Base-by-base conservation (phyloP, 441 rosid genomes). In the Kokia cookei region DNA sequence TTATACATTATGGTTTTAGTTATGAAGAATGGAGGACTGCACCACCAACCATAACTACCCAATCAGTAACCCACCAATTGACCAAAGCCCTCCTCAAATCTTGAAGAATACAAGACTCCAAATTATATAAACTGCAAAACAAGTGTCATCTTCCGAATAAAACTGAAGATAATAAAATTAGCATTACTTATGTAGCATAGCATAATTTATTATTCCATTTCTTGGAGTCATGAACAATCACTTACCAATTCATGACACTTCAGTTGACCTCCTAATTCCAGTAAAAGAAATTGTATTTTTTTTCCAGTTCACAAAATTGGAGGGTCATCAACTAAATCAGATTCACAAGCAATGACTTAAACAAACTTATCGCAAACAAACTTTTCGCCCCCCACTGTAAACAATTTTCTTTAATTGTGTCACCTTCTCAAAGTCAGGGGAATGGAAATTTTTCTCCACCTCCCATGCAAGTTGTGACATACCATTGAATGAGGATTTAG, bases 381-480 rank as follows among this genome's bases (percentile, higher is more conserved):
- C 48, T 40, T 47, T 22, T 73, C 77, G 58, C 60, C 53, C 43
- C 59, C 73, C 60, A 47, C 55, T 48, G 7, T 81, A 74, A 15
- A 79, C 58, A 19, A 91, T 79, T 79, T 71, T 91, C 82, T 90
- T 94, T 76, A 91, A 72, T 58, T 86, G 86, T 74, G 82, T 88
- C 62, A 89, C 98, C 86, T 90, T 94, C 77, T 84, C 24, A 76
- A 91, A 88, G 64, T 86, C 86, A 0, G 88, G 84, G 2, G 72
- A 73, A 13, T 79, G 81, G 73, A 83, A 88, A 77, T 88, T 87
- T 78, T 90, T 94, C 82, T 93, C 99, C 61, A 91, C 90, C 83
- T 94, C 99, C 99, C 99, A 93, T 43, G 98, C 99, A 14, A 84
- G 86, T 74, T 94, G 97, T 45, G 99, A 91, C 99, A 94, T 91